Evolutionary conservation across 257 asterid species (phyloP).

Genomic region (Solanum gracilifrons): DNA sequence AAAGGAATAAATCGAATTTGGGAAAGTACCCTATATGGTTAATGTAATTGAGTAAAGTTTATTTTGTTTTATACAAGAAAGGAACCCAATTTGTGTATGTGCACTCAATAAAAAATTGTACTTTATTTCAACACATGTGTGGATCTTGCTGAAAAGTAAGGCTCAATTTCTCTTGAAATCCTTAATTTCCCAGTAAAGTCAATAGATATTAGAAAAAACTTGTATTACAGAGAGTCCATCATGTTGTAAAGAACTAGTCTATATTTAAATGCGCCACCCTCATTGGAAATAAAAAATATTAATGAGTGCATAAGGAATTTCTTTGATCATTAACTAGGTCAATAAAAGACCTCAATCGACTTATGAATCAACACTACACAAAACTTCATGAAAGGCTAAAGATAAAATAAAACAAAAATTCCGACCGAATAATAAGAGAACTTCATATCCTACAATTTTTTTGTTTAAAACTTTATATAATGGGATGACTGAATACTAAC

Average conservation of each 20-base stretch:
- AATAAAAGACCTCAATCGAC: not conserved
- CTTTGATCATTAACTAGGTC: not conserved
- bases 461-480: not conserved
- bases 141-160: not conserved
- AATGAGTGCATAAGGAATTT: not conserved
- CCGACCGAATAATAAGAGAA: not conserved
- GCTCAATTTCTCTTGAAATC: not conserved
- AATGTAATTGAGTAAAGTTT: not conserved
- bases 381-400: not conserved
- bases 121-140: not conserved
- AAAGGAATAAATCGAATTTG: not conserved
- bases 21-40: not conserved
- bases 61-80: not conserved
- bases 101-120: not conserved
- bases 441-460: not conserved
- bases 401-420: not conserved
- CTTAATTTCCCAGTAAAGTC: not conserved
- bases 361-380: not conserved
- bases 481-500: not conserved
- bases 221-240: not conserved
- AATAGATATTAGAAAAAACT: too few relatives aligned
- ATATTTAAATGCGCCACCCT: not conserved
- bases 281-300: not conserved
- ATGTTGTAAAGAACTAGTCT: not conserved
- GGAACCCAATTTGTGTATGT: not conserved